phyloP scores from a whole-genome alignment of 129 eudicot species.

The Flaveria robusta region DNA sequence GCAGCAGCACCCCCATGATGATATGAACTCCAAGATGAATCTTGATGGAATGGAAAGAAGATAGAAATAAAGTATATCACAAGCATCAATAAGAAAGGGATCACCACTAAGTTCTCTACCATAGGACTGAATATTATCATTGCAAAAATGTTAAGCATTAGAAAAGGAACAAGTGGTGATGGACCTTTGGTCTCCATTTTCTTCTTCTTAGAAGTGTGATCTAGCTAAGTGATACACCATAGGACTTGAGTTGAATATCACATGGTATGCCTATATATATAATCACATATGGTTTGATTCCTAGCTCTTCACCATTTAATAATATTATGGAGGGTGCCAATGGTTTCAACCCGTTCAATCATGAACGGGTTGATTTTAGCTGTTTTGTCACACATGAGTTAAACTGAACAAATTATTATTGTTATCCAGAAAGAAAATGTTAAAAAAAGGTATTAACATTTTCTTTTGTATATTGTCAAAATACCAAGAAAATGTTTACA shows the following conservation, averaged over 20 bases:
- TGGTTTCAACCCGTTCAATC: neutral
- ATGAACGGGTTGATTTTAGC: neutral
- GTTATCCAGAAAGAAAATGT: neutral
- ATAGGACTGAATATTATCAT: slow-evolving; percentile 43
- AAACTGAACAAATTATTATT: neutral
- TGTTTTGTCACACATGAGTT: neutral
- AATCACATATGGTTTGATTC: neutral
- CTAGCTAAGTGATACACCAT: slow-evolving; percentile 26
- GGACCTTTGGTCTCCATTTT: slow-evolving; percentile 55
- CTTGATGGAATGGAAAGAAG: slow-evolving; percentile 27
- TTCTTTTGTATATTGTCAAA: no score
- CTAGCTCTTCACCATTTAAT: slow-evolving; percentile 8
- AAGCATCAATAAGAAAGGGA: slow-evolving; percentile 38
- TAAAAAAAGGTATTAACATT: neutral
- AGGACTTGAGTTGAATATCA: neutral
- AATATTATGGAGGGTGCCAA: neutral
- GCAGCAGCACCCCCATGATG: slow-evolving; percentile 25
- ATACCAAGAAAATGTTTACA: no score
- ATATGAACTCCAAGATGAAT: slow-evolving; percentile 15
- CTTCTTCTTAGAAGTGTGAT: slow-evolving; percentile 15
- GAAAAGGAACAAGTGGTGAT: slow-evolving; percentile 58
- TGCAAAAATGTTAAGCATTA: slow-evolving; percentile 52
- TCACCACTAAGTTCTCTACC: slow-evolving; percentile 37
- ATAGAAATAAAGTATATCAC: slow-evolving; percentile 21
- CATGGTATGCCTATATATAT: slow-evolving; percentile 5